Conservation (phyloP, 805 yeast genomes). For the Metschnikowia henanensis region DNA sequence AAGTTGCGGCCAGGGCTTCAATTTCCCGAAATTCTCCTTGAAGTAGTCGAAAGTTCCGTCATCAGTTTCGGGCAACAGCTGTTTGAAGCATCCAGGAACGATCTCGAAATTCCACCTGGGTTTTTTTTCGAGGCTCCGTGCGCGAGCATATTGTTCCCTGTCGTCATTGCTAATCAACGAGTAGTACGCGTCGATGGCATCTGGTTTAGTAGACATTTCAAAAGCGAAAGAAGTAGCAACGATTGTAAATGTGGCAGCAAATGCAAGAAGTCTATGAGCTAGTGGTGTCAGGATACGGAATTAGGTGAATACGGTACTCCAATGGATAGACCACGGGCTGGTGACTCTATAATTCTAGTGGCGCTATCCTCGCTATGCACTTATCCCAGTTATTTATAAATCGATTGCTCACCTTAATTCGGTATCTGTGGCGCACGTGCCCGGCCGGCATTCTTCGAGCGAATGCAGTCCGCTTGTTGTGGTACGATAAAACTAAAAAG, state of each 20-base stretch:
- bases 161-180: slow-evolving; percentile 27
- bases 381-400: too few species aligned
- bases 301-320: too few species aligned
- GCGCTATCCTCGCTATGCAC: too few species aligned
- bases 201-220: slow-evolving; percentile 21
- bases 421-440: too few species aligned
- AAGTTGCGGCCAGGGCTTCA: slow-evolving; percentile 24
- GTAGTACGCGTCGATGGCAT: slow-evolving; percentile 30
- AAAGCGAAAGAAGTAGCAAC: slow-evolving; percentile 1
- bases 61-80: slow-evolving; percentile 42
- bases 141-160: slow-evolving; percentile 18
- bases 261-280: not conserved
- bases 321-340: too few species aligned
- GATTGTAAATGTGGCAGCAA: not conserved
- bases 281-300: too few species aligned
- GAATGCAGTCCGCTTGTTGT: too few species aligned
- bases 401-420: too few species aligned
- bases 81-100: slow-evolving; percentile 46
- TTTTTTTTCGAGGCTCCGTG: slow-evolving; percentile 4
- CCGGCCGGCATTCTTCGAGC: too few species aligned
- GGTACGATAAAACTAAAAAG: too few species aligned
- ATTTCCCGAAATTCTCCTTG: slow-evolving; percentile 44
- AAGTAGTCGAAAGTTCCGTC: slow-evolving; percentile 42
- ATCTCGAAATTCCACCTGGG: slow-evolving; percentile 42
- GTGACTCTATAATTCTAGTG: too few species aligned